A percentile compares a stretch with the other conserved stretches of the same genome.
Conservation (phyloP, 148 eudicot genomes). For the Silene uniflora region DNA sequence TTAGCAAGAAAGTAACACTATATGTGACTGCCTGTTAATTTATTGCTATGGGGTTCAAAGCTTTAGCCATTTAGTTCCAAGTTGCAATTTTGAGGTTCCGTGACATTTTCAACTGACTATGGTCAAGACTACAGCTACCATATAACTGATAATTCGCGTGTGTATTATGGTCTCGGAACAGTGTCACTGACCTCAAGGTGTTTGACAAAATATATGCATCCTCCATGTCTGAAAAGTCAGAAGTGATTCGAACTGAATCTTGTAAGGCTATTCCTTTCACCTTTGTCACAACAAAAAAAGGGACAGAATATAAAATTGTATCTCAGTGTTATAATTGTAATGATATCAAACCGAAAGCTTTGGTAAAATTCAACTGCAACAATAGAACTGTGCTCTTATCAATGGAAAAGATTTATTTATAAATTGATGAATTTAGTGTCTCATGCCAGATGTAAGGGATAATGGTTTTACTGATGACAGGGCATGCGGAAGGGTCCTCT, state of each 20-base stretch:
- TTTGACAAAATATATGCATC: slow-evolving; percentile 48
- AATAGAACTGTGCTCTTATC: neutral
- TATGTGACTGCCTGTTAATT: neutral
- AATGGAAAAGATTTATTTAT: neutral
- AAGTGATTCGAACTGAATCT: slow-evolving; percentile 69
- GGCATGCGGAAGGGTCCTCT: slow-evolving; percentile 97
- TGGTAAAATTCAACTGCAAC: neutral
- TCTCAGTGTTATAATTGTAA: neutral
- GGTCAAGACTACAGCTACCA: neutral
- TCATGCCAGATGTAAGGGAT: slow-evolving; percentile 2
- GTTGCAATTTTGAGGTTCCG: neutral
- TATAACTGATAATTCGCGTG: neutral
- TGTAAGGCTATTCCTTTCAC: slow-evolving; percentile 73
- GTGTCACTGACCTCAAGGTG: slow-evolving; percentile 50
- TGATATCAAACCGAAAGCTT: slow-evolving; percentile 1
- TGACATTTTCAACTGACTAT: neutral
- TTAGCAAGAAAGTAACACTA: neutral
- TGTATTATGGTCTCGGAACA: neutral
- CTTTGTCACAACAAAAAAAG: slow-evolving; percentile 31
- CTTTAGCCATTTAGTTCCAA: neutral
- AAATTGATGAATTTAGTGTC: neutral
- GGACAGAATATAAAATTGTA: neutral
- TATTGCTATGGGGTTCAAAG: neutral
- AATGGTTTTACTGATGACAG: slow-evolving; percentile 60
- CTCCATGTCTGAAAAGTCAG: slow-evolving; percentile 80